A percentile compares a stretch with the other conserved stretches of the same genome.
Evolutionary conservation across 2,329 filamentous ascomycete species (phyloP).

Genomic region (Scytalidium sp.): DNA sequence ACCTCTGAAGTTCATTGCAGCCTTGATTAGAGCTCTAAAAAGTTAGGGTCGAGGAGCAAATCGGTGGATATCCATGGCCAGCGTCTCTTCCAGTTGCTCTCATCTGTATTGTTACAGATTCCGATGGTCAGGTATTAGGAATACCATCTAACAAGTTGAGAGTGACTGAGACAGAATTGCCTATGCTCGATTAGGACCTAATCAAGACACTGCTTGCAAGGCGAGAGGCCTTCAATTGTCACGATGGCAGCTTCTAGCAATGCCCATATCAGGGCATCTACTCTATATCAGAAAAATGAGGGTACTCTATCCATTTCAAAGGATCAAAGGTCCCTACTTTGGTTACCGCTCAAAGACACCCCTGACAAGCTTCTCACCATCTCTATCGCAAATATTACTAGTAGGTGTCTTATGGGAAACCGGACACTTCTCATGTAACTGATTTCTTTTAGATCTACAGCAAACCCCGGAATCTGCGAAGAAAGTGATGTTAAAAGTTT

Average conservation of each 20-base stretch:
- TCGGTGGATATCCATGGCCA: neutral
- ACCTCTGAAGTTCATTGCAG: neutral
- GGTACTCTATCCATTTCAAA: conserved; percentile 73
- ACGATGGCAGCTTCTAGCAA: conserved; percentile 54
- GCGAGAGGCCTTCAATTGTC: neutral
- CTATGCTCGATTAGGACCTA: neutral
- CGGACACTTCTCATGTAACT: conserved; percentile 3
- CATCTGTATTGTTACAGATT: neutral
- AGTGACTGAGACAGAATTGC: neutral
- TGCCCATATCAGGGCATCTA: conserved; percentile 46
- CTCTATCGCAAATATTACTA: conserved; percentile 73
- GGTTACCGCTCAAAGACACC: conserved; percentile 67
- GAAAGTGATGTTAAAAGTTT: conserved; percentile 93
- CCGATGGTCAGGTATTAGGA: neutral
- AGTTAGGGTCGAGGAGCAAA: neutral
- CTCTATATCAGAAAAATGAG: conserved; percentile 94
- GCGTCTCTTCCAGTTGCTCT: neutral
- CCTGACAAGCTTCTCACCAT: conserved; percentile 67
- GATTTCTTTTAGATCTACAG: conserved; percentile 68
- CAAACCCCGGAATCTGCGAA: conserved; percentile 85
- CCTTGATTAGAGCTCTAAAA: neutral
- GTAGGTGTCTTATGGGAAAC: conserved; percentile 46
- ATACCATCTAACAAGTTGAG: neutral
- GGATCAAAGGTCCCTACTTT: conserved; percentile 73
- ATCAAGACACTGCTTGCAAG: neutral